These are phyloP conservation scores for Ganoderma leucocontextum DNA, from an alignment of 1,284 basidiomycete species.

Conservation along the genomic window DNA sequence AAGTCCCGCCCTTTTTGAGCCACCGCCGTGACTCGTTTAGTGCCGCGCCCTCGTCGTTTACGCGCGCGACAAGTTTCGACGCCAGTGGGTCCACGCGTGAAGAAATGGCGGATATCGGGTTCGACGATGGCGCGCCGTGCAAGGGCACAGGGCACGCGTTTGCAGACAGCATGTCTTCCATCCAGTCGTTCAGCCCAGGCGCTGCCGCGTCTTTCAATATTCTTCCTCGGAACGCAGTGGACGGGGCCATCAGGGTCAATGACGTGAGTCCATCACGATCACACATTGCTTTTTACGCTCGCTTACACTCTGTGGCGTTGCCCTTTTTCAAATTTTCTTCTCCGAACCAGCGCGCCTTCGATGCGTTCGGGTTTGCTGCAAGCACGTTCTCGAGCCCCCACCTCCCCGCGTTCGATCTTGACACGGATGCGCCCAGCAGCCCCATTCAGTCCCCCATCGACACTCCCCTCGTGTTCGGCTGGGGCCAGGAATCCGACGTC, in stretches of 20 bases:
- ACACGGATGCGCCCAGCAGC: conserved; percentile 33
- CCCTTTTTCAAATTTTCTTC: conserved; percentile 14
- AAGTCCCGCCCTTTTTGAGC: conserved; percentile 14
- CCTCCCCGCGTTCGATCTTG: conserved; percentile 33
- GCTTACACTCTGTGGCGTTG: conserved; percentile 26
- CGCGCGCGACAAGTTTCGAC: conserved; percentile 29
- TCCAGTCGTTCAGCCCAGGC: conserved; percentile 28
- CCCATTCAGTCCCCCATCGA: conserved; percentile 34
- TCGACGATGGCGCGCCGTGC: conserved; percentile 33
- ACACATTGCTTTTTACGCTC: conserved; percentile 22
- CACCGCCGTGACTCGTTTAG: conserved; percentile 31
- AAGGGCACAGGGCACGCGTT: conserved; percentile 31
- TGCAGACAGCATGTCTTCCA: conserved; percentile 29
- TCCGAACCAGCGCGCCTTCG: conserved; percentile 22
- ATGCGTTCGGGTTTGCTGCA: conserved; percentile 20
- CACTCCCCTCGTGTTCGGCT: conserved; percentile 25
- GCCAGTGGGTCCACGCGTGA: conserved; percentile 14
- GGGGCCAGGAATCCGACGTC: conserved; percentile 23
- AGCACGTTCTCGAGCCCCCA: conserved; percentile 32
- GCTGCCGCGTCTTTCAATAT: conserved; percentile 17
- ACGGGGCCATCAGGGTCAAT: conserved; percentile 24
- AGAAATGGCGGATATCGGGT: conserved; percentile 8
- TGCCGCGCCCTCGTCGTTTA: conserved; percentile 22
- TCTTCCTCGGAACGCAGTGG: conserved; percentile 25
- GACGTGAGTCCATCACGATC: conserved; percentile 36